Percentiles rank a stretch among this genome's conserved stretches.
Conservation (phyloP, 768 basidiomycete genomes). For the Pleurotus tuoliensis region DNA sequence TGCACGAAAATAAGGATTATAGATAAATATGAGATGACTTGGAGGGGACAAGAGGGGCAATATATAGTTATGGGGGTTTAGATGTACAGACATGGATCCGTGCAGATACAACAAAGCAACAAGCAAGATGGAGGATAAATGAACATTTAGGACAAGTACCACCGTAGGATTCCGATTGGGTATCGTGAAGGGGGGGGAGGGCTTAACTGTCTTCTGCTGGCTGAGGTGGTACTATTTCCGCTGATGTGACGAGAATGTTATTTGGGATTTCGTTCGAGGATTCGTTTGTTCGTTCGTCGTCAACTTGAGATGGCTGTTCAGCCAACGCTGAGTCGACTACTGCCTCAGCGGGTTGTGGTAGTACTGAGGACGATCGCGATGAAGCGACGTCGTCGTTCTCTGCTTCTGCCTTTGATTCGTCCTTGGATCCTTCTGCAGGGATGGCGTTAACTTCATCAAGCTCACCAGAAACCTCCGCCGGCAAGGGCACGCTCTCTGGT, state of each 20-base stretch:
- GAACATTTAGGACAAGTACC: neutral
- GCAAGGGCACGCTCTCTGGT: slow-evolving; percentile 17
- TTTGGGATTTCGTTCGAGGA: no score
- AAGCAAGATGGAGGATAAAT: slow-evolving; percentile 1
- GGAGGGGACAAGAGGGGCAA: neutral
- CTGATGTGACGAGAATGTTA: no score
- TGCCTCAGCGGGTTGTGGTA: neutral
- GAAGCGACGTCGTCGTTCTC: slow-evolving; percentile 6
- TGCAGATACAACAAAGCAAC: slow-evolving; percentile 7
- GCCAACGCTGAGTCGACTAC: neutral
- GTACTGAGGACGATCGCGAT: slow-evolving; percentile 3
- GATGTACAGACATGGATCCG: slow-evolving; percentile 6
- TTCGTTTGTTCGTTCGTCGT: no score
- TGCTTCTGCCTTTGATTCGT: neutral
- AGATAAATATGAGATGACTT: neutral
- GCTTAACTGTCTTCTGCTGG: neutral
- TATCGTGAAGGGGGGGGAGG: neutral
- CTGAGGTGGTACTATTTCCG: neutral
- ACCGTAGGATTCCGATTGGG: neutral
- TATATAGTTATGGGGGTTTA: neutral
- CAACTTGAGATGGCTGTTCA: neutral
- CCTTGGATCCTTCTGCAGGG: neutral
- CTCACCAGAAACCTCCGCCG: slow-evolving; percentile 8
- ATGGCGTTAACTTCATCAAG: slow-evolving; percentile 1
- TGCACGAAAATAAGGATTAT: neutral